Evolutionary conservation across 805 yeast species (phyloP).

Genomic region (Starmerella bombicola): DNA sequence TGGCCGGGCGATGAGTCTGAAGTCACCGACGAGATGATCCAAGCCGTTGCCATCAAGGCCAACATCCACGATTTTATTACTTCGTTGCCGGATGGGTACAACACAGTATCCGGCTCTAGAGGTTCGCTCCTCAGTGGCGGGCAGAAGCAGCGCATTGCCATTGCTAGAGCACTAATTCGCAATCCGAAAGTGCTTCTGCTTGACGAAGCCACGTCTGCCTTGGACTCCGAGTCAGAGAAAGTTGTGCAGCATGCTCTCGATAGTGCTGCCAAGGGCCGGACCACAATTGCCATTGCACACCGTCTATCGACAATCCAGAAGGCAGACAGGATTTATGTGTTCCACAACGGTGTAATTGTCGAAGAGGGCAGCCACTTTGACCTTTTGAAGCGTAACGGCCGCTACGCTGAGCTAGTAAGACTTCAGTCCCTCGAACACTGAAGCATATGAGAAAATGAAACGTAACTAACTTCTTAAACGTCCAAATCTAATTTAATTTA

Average conservation of each 20-base stretch:
- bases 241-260: conserved; percentile 62
- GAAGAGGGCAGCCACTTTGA: conserved; percentile 48
- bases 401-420: conserved; percentile 32
- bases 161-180: conserved; percentile 60
- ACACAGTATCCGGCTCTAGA: conserved; percentile 43
- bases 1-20: conserved; percentile 25
- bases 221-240: conserved; percentile 60
- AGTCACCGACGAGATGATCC: conserved; percentile 35
- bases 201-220: conserved; percentile 60
- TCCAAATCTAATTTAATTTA: no score
- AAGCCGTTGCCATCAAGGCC: conserved; percentile 39
- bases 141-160: conserved; percentile 64
- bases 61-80: conserved; percentile 46
- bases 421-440: conserved; percentile 30
- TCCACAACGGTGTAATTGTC: conserved; percentile 47
- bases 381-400: conserved; percentile 32
- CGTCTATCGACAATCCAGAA: conserved; percentile 56
- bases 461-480: no score
- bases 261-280: conserved; percentile 55
- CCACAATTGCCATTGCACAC: conserved; percentile 79
- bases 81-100: conserved; percentile 48
- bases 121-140: conserved; percentile 60
- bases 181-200: conserved; percentile 50
- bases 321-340: conserved; percentile 49
- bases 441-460: no score